A percentile compares a stretch with the other conserved stretches of the same genome.
These are phyloP conservation scores for Cytospora piceae DNA, from an alignment of 2,329 filamentous ascomycete species.

Conservation along the genomic window DNA sequence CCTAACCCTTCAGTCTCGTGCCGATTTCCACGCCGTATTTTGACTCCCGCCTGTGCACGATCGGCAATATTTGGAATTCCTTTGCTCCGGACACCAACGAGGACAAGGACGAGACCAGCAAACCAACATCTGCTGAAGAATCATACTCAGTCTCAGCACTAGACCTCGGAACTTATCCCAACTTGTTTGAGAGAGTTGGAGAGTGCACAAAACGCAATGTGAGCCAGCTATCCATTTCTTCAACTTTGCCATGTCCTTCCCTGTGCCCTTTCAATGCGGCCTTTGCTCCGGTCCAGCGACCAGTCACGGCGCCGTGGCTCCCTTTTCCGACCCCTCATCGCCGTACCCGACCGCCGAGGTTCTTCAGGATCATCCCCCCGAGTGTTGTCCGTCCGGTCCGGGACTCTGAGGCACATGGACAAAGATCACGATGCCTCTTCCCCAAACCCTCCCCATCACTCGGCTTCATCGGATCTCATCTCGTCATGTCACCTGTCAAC, in stretches of 20 bases:
- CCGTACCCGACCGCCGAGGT: conserved; percentile 24
- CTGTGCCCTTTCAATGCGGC: conserved; percentile 3
- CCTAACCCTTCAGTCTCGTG: conserved; percentile 24
- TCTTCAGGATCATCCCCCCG: conserved; percentile 8
- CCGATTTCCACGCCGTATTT: conserved; percentile 28
- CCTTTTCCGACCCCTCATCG: conserved; percentile 13
- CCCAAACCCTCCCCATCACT: neutral
- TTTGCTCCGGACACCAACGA: conserved; percentile 17
- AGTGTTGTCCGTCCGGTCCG: neutral
- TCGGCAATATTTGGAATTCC: conserved; percentile 4
- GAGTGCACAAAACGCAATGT: conserved; percentile 1
- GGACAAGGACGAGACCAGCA: neutral
- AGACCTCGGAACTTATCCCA: neutral
- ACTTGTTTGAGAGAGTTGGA: neutral
- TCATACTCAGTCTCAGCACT: neutral
- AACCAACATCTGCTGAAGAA: neutral
- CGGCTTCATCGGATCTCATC: neutral
- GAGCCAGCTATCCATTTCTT: neutral
- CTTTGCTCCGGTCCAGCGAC: conserved; percentile 24
- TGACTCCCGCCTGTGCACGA: conserved; percentile 30
- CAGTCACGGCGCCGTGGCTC: conserved; percentile 19
- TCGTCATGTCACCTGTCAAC: conserved; percentile 1
- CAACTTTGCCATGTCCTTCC: neutral
- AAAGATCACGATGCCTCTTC: neutral
- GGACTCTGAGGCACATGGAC: neutral